Conservation (phyloP, 2,329 filamentous ascomycete species). For the Trichoderma lentiforme region DNA sequence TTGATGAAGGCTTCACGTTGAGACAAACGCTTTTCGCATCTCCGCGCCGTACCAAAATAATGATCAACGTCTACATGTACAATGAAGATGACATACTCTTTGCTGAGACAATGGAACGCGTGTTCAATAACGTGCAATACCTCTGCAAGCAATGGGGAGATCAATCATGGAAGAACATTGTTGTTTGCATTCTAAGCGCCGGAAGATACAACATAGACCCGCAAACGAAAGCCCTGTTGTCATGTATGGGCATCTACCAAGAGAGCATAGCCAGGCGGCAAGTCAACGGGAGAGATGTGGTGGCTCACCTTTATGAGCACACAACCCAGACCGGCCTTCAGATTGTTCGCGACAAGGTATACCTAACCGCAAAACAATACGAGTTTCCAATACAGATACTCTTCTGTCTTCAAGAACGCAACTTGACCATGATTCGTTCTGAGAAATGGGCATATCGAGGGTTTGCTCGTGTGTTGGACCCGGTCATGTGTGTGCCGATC, state of each 20-base stretch:
- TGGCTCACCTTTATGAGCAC: background rate
- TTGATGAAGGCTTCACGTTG: background rate
- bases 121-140: background rate
- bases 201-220: background rate
- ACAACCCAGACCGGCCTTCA: background rate
- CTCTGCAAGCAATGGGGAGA: background rate
- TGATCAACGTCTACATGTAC: background rate
- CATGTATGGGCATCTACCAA: background rate
- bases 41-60: background rate
- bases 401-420: background rate
- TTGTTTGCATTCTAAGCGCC: background rate
- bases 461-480: background rate
- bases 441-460: background rate
- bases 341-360: background rate
- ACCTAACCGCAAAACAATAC: background rate
- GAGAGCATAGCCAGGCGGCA: background rate
- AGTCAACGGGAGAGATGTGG: background rate
- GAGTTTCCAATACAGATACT: background rate
- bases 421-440: background rate
- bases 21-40: background rate
- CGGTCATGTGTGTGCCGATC: background rate
- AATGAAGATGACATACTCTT: background rate
- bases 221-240: background rate
- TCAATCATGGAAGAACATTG: background rate
- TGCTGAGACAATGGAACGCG: background rate